Conservation (phyloP, 2,329 filamentous ascomycete genomes). For the Phoma sp. region DNA sequence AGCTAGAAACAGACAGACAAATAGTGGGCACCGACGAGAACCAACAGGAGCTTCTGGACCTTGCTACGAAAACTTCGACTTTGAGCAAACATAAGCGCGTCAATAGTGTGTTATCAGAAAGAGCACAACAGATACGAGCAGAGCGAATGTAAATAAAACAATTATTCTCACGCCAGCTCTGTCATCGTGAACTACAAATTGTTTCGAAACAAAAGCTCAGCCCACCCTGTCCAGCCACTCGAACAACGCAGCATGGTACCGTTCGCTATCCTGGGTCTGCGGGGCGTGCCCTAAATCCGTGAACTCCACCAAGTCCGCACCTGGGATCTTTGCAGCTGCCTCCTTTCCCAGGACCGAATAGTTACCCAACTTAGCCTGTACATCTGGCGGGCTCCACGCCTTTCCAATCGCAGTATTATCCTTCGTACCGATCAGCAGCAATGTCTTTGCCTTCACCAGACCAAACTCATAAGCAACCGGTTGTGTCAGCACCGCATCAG, state of each 20-base stretch:
- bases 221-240: constrained; percentile 51
- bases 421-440: constrained; percentile 60
- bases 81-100: background rate
- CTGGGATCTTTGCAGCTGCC: constrained; percentile 54
- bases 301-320: constrained; percentile 57
- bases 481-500: constrained; percentile 64
- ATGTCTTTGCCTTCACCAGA: constrained; percentile 55
- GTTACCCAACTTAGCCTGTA: constrained; percentile 52
- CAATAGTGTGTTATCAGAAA: too few relatives aligned
- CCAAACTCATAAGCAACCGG: constrained; percentile 61
- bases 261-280: constrained; percentile 60
- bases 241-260: constrained; percentile 57
- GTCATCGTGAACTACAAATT: too few relatives aligned
- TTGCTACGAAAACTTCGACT: background rate
- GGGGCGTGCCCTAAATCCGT: constrained; percentile 60
- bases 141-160: too few relatives aligned
- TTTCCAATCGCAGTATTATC: constrained; percentile 65
- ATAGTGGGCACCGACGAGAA: background rate
- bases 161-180: too few relatives aligned
- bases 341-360: constrained; percentile 60
- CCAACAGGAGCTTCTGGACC: background rate
- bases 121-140: too few relatives aligned
- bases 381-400: constrained; percentile 52
- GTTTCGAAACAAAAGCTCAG: too few relatives aligned
- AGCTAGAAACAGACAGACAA: background rate